A percentile compares a stretch with the other conserved stretches of the same genome.
Evolutionary conservation across 2,329 filamentous ascomycete species (phyloP).

Genomic region (Aspergillus phoenicis): DNA sequence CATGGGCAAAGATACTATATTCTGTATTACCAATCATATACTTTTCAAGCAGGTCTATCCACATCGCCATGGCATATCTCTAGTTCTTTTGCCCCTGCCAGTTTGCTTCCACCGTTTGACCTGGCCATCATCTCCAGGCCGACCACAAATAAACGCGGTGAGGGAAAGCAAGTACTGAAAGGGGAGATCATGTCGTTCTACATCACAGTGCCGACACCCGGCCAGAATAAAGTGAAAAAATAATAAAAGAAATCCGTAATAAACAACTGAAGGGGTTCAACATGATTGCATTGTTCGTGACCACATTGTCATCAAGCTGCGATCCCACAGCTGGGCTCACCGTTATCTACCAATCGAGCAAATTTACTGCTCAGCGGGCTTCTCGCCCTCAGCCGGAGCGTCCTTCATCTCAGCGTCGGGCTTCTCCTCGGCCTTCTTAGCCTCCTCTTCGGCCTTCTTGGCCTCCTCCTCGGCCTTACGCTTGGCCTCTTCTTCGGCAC

Average conservation of each 20-base stretch:
- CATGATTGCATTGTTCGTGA: constrained; percentile 28
- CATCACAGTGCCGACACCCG: constrained; percentile 16
- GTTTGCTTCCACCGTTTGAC: not conserved
- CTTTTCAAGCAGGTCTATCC: constrained; percentile 19
- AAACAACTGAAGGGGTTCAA: constrained; percentile 16
- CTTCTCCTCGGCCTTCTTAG: constrained; percentile 45
- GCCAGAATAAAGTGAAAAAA: constrained; percentile 10
- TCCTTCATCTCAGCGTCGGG: constrained; percentile 63
- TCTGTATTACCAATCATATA: constrained; percentile 17
- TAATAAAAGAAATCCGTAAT: constrained; percentile 4
- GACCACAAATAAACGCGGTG: not conserved
- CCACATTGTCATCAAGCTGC: constrained; percentile 26
- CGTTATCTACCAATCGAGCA: constrained; percentile 8
- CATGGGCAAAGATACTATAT: not conserved
- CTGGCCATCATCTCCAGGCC: not conserved
- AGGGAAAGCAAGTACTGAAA: not conserved
- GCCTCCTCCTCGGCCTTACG: constrained; percentile 72
- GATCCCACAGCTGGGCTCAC: constrained; percentile 15
- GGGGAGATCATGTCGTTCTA: constrained; percentile 13
- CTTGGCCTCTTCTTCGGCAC: constrained; percentile 71
- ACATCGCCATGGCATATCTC: constrained; percentile 14
- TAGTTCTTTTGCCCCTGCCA: constrained; percentile 9
- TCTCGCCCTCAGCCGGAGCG: constrained; percentile 49
- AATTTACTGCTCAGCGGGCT: constrained; percentile 37
- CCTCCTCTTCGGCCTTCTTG: constrained; percentile 54